A percentile compares a stretch with the other conserved stretches of the same genome.
These are phyloP conservation scores for Cudoniella acicularis DNA, from an alignment of 495 filamentous ascomycete genomes.

Conservation along the genomic window DNA sequence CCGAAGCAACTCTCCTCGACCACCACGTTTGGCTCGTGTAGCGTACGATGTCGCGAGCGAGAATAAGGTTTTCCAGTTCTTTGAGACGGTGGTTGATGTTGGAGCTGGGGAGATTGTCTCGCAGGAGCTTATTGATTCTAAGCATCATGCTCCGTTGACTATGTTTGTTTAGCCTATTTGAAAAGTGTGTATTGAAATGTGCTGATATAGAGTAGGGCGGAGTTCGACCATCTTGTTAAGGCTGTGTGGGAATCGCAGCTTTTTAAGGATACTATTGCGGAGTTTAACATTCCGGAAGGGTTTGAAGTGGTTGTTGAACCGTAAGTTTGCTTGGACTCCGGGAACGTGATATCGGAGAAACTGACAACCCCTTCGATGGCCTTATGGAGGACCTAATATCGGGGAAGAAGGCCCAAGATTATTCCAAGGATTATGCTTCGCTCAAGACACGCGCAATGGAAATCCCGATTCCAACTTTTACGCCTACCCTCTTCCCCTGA, in stretches of 20 bases:
- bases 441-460: constrained; percentile 34
- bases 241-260: constrained; percentile 53
- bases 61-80: constrained; percentile 54
- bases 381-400: constrained; percentile 2
- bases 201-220: constrained; percentile 37
- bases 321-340: constrained; percentile 51
- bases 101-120: constrained; percentile 40
- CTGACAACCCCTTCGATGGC: no score
- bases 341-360: constrained; percentile 53
- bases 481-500: constrained; percentile 22
- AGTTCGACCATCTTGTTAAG: constrained; percentile 59
- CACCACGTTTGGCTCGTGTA: constrained; percentile 50
- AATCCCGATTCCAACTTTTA: constrained; percentile 28
- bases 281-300: constrained; percentile 59
- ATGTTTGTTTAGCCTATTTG: constrained; percentile 36
- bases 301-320: constrained; percentile 48
- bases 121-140: constrained; percentile 50
- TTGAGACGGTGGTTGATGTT: constrained; percentile 61
- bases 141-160: constrained; percentile 59
- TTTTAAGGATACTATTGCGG: constrained; percentile 38
- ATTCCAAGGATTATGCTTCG: constrained; percentile 28
- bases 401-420: constrained; percentile 10
- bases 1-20: constrained; percentile 17
- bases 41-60: constrained; percentile 61
- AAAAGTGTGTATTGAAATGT: background rate